Evolutionary conservation across 2,329 filamentous ascomycete genomes (phyloP).

Genomic region (Berkeleyomyces rouxiae): DNA sequence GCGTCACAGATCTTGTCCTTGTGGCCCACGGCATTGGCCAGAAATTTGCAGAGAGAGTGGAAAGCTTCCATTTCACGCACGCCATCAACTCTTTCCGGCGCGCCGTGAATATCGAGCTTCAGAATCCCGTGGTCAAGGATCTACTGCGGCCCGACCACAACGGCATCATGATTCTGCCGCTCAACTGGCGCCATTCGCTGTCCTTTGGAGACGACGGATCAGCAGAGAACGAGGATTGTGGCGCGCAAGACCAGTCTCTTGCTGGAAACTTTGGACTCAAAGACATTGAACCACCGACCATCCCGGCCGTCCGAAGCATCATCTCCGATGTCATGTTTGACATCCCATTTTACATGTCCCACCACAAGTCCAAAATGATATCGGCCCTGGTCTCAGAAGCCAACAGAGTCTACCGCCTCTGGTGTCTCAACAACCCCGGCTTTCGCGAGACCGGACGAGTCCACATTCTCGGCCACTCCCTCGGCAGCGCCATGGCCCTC

Average conservation of each 20-base stretch:
- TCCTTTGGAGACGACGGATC: conserved; percentile 68
- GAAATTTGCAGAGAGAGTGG: conserved; percentile 83
- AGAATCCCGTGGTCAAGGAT: conserved; percentile 54
- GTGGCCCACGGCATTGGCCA: conserved; percentile 94
- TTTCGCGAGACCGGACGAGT: conserved; percentile 70
- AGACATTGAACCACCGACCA: conserved; percentile 80
- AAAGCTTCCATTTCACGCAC: conserved; percentile 95
- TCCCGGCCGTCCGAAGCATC: conserved; percentile 81
- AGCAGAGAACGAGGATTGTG: conserved; percentile 36
- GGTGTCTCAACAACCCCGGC: conserved; percentile 83
- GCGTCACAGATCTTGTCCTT: conserved; percentile 73
- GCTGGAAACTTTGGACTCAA: conserved; percentile 43
- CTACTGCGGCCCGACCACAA: conserved; percentile 59
- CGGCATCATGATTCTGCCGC: conserved; percentile 80
- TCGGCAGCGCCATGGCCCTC: conserved; percentile 87
- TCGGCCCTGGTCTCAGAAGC: conserved; percentile 75
- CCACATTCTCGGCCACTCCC: conserved; percentile 81
- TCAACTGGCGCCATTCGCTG: conserved; percentile 85
- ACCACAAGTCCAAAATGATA: conserved; percentile 92
- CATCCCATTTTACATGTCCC: conserved; percentile 92
- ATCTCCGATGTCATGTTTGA: conserved; percentile 98
- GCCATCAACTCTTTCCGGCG: conserved; percentile 82
- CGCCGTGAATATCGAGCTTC: conserved; percentile 70
- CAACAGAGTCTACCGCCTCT: conserved; percentile 86
- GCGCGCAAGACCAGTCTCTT: conserved; percentile 33